Evolutionary conservation across 805 yeast species (phyloP).

Genomic region (Metschnikowia kofuensis): DNA sequence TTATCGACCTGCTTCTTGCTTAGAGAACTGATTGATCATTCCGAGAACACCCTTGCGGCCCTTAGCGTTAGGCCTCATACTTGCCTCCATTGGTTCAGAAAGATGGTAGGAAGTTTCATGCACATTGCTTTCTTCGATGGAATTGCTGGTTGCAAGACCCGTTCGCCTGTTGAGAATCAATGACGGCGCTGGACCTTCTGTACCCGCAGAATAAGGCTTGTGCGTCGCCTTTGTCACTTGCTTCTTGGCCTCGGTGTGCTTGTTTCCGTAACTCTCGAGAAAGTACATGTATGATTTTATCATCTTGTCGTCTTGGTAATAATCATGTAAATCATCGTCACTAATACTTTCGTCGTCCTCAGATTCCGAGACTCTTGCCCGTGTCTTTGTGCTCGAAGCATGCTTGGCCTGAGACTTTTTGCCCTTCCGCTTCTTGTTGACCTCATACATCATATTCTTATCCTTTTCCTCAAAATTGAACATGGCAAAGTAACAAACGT

Average conservation of each 20-base stretch:
- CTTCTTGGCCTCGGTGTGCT: slow-evolving; percentile 6
- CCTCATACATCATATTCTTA: slow-evolving; percentile 40
- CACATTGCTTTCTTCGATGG: slow-evolving; percentile 8
- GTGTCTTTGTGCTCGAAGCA: slow-evolving; percentile 3
- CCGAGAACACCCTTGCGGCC: slow-evolving; percentile 65
- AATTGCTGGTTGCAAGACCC: background rate
- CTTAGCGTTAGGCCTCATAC: slow-evolving; percentile 25
- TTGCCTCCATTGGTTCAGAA: slow-evolving; percentile 28
- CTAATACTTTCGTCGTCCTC: slow-evolving; percentile 19
- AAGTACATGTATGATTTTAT: slow-evolving; percentile 85
- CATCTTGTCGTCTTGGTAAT: slow-evolving; percentile 80
- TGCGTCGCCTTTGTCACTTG: background rate
- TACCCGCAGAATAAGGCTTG: background rate
- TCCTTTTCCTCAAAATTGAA: slow-evolving; percentile 71
- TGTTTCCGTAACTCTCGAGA: slow-evolving; percentile 71
- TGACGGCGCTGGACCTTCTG: slow-evolving; percentile 5
- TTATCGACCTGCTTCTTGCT: slow-evolving; percentile 37
- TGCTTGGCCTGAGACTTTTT: slow-evolving; percentile 14
- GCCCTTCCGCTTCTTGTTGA: slow-evolving; percentile 20
- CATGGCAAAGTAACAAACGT: slow-evolving; percentile 92
- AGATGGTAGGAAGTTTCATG: slow-evolving; percentile 29
- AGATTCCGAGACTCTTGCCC: slow-evolving; percentile 14
- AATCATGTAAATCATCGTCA: slow-evolving; percentile 29
- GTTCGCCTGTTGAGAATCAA: background rate
- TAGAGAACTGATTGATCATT: slow-evolving; percentile 76